phyloP scores from a whole-genome alignment of 108 stramenopile species.

The Skeletonema potamos region DNA sequence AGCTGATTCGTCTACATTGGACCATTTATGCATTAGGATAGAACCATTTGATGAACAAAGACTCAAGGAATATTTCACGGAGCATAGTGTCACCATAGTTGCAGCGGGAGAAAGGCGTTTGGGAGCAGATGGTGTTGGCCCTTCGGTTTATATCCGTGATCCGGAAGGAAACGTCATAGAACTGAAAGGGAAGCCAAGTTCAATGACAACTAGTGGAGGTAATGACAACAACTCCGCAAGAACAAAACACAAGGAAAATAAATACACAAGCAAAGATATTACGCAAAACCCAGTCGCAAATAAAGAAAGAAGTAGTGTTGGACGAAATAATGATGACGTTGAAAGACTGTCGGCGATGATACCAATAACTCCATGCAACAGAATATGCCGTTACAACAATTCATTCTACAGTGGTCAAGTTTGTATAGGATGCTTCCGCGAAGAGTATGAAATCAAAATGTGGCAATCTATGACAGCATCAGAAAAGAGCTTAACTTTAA shows the following conservation, averaged over 20 bases:
- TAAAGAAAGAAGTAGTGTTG: neutral
- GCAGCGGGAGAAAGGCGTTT: slow-evolving; percentile 30
- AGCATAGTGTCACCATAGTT: slow-evolving; percentile 31
- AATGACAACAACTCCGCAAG: neutral
- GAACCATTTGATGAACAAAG: slow-evolving; percentile 44
- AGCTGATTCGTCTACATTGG: slow-evolving; percentile 31
- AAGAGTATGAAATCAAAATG: slow-evolving; percentile 60
- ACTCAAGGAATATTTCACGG: slow-evolving; percentile 21
- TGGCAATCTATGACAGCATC: slow-evolving; percentile 56
- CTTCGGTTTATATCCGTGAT: slow-evolving; percentile 47
- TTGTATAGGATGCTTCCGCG: slow-evolving; percentile 77
- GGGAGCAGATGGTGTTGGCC: slow-evolving; percentile 53
- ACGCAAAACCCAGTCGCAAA: neutral
- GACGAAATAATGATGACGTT: no score
- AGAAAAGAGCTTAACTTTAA: slow-evolving; percentile 52
- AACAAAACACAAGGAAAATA: neutral
- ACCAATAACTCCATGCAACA: slow-evolving; percentile 54
- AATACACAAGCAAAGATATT: neutral
- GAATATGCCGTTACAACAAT: slow-evolving; percentile 74
- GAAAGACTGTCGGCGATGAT: neutral
- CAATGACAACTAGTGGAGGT: neutral
- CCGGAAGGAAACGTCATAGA: slow-evolving; percentile 54
- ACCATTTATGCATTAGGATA: slow-evolving; percentile 48
- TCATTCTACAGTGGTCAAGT: slow-evolving; percentile 63
- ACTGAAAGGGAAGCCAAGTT: slow-evolving; percentile 33